A percentile compares a stretch with the other conserved stretches of the same genome.
Evolutionary conservation across 139 green algal genomes (phyloP).

Genomic region (Microglena sp.): DNA sequence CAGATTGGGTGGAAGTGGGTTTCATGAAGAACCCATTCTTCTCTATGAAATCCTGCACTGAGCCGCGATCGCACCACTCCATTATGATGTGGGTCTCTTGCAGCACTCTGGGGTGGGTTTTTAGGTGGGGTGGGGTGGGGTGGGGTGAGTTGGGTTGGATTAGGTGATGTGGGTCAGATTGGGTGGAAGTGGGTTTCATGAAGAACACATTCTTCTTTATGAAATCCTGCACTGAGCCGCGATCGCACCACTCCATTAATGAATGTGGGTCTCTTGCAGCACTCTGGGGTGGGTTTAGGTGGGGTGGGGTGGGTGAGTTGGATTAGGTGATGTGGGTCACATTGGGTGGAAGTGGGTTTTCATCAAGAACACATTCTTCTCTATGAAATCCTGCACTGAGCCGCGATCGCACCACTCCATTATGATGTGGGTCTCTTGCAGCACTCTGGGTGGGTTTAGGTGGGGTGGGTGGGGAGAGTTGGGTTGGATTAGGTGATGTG

Average conservation of each 20-base stretch:
- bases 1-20: background rate
- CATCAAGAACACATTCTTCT: constrained; percentile 35
- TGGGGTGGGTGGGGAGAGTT: constrained; percentile 13
- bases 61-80: constrained; percentile 49
- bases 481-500: background rate
- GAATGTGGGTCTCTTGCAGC: constrained; percentile 43
- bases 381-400: constrained; percentile 41
- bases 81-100: constrained; percentile 54
- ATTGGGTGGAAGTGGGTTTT: too few species aligned
- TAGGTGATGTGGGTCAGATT: too few species aligned
- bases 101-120: constrained; percentile 16
- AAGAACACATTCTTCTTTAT: background rate
- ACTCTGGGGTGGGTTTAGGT: constrained; percentile 27
- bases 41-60: constrained; percentile 25
- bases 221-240: constrained; percentile 34
- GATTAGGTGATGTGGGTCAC: too few species aligned
- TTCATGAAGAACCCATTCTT: background rate
- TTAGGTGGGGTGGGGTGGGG: background rate
- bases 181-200: too few species aligned
- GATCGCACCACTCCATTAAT: constrained; percentile 56
- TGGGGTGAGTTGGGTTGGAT: constrained; percentile 12
- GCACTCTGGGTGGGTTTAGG: constrained; percentile 6
- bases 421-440: constrained; percentile 52
- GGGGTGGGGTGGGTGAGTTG: too few species aligned
- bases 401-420: constrained; percentile 57